A percentile compares a stretch with the other conserved stretches of the same genome.
phyloP scores from a whole-genome alignment of 345 rosid genomes.

The Kernera saxatilis region DNA sequence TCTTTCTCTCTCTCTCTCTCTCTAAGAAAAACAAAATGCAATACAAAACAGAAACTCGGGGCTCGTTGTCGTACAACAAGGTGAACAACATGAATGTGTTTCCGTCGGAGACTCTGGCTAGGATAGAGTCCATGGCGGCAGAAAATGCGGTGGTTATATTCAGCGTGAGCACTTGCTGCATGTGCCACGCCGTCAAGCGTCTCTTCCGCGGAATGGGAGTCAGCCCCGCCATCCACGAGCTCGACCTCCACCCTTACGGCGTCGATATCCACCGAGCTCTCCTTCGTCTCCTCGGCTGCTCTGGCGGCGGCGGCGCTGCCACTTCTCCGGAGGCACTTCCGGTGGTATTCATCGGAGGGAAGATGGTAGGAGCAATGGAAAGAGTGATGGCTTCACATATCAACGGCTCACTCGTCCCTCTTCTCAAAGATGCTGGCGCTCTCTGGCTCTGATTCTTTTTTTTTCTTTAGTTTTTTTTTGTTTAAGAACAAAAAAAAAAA shows the following conservation, averaged over 20 bases:
- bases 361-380: conserved; percentile 82
- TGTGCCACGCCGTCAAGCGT: conserved; percentile 93
- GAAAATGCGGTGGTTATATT: conserved; percentile 79
- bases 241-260: conserved; percentile 50
- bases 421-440: conserved; percentile 94
- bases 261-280: conserved; percentile 34
- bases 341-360: conserved; percentile 76
- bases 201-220: conserved; percentile 87
- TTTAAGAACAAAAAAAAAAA: not conserved
- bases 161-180: conserved; percentile 82
- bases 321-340: conserved; percentile 38
- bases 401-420: conserved; percentile 79
- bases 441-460: conserved; percentile 67
- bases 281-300: conserved; percentile 31
- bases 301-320: conserved; percentile 44
- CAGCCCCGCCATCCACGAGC: conserved; percentile 76
- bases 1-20: not conserved
- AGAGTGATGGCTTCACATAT: conserved; percentile 91
- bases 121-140: conserved; percentile 40
- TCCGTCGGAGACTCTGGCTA: conserved; percentile 20
- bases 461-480: not conserved
- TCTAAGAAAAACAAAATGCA: conserved; percentile 16
- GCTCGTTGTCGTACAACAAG: conserved; percentile 1
- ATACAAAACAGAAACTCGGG: conserved; percentile 27
- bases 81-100: conserved; percentile 24